Evolutionary conservation across 495 filamentous ascomycete species (phyloP), one percentile per base, ranked within the genome.

Genomic region (Penicillium canariense): DNA sequence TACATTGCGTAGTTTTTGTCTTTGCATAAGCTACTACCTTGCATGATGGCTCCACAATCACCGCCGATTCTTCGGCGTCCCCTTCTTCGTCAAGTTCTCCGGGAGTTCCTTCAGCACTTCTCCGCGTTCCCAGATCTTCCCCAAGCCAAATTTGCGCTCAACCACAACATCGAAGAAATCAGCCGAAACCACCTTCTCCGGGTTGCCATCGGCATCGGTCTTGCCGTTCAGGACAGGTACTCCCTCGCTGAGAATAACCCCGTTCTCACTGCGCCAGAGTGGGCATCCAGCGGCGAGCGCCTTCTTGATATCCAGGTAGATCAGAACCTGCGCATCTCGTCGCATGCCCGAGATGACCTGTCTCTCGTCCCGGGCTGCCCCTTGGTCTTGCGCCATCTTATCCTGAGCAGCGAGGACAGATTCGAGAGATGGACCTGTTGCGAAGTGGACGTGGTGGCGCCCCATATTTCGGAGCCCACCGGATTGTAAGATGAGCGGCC

Each of bases 231-330:
- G 20, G 18, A 59, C 35, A 8, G 58, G 48, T n/a, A 77, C 48
- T 3, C 75, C 79, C 55, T 80, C 79, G 31, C 74, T 80, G 6
- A 82, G 65, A 45, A 82, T 72, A 2, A 93, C 94, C 2, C 84
- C 90, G 68, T 98, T 98, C 49, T 89, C 89, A 69, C 87, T 91
- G 52, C 82, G 68, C 86, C 88, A 96, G 80, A 94, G 97, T 64
- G 94, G 74, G 52, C 83, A 87, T 0, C 79, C 82, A 14, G 82
- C 82, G 15, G 73, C 72, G 36, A 90, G 61, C 27, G 87, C 86
- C 55, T 73, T 77, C 64, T 72, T 71, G 34, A 96, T 71, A 70
- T 97, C 87, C 25, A 96, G 75, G 64, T 87, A 94, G 25, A 98
- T 79, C 22, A 96, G 66, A 26, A 97, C 62, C 62, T 92, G 85